A percentile compares a stretch with the other conserved stretches of the same genome.
phyloP scores from a whole-genome alignment of 352 stramenopile genomes.

The Phytophthora pini region DNA sequence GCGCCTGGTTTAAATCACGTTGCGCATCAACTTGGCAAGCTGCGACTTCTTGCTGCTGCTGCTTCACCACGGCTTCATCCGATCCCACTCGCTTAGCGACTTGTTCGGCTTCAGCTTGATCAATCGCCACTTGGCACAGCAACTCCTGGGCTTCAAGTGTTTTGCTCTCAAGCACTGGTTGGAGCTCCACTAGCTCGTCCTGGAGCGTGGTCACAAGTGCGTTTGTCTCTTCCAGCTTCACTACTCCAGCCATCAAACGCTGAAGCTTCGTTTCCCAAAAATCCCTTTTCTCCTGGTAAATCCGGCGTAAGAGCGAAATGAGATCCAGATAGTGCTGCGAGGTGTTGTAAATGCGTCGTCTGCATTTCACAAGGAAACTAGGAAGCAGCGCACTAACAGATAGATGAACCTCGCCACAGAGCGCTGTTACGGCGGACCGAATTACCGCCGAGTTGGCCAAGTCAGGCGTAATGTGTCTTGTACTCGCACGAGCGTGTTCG shows the following conservation, averaged over 20 bases:
- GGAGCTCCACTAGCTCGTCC: slow-evolving; percentile 84
- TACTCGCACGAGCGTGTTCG: slow-evolving; percentile 1
- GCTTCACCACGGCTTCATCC: slow-evolving; percentile 70
- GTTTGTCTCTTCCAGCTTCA: slow-evolving; percentile 82
- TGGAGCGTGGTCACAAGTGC: slow-evolving; percentile 64
- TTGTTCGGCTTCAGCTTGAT: slow-evolving; percentile 57
- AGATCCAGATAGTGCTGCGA: slow-evolving; percentile 92
- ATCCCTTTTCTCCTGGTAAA: slow-evolving; percentile 66
- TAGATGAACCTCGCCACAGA: slow-evolving; percentile 70
- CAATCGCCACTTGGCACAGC: slow-evolving; percentile 64
- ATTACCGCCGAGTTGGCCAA: slow-evolving; percentile 20
- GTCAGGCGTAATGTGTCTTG: slow-evolving; percentile 8
- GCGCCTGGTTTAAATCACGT: slow-evolving; percentile 69
- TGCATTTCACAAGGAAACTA: slow-evolving; percentile 43
- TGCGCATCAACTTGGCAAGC: slow-evolving; percentile 77
- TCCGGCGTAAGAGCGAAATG: slow-evolving; percentile 85
- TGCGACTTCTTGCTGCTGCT: slow-evolving; percentile 69
- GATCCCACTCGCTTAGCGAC: slow-evolving; percentile 60
- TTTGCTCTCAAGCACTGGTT: slow-evolving; percentile 76
- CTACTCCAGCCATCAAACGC: slow-evolving; percentile 62
- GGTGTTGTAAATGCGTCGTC: slow-evolving; percentile 65
- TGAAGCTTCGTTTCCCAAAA: slow-evolving; percentile 54
- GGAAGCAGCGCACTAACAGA: slow-evolving; percentile 28
- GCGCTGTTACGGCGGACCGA: slow-evolving; percentile 35
- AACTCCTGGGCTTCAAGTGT: slow-evolving; percentile 67